Percentiles rank a stretch among this genome's conserved stretches.
Conservation (phyloP, 164 flowering plant species). For the Aristolochia fimbriata region DNA sequence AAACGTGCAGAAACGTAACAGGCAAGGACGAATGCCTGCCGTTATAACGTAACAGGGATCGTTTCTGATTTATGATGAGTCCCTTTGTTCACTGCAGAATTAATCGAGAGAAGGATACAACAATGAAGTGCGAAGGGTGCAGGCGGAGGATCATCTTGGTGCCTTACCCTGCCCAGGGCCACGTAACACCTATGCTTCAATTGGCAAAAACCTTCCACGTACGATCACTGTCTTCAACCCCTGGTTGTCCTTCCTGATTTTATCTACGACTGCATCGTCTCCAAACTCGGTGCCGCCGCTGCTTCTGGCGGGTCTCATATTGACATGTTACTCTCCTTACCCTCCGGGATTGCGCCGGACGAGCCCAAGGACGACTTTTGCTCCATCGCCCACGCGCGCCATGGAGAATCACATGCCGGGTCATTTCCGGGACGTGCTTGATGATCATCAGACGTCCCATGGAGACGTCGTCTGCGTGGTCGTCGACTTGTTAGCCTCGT, state of each 20-base stretch:
- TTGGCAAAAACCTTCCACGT: conserved; percentile 35
- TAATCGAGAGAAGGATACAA: too few species aligned
- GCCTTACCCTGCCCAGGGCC: conserved; percentile 89
- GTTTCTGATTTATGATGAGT: too few species aligned
- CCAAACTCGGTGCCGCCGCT: background rate
- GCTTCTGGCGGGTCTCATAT: too few species aligned
- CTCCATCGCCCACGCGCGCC: conserved; percentile 29
- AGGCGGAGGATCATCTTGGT: conserved; percentile 38
- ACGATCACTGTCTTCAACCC: conserved; percentile 31
- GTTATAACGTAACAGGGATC: too few species aligned
- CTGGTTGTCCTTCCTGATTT: conserved; percentile 41
- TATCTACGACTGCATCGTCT: conserved; percentile 30
- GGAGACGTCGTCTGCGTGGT: conserved; percentile 38
- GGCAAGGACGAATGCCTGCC: too few species aligned
- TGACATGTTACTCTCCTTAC: conserved; percentile 25
- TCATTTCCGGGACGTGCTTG: conserved; percentile 31
- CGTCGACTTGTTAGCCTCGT: conserved; percentile 65
- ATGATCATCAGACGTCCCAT: background rate
- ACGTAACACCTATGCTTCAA: conserved; percentile 75
- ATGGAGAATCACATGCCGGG: conserved; percentile 68
- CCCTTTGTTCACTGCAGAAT: too few species aligned
- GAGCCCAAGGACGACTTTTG: conserved; percentile 44
- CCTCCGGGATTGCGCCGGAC: conserved; percentile 33
- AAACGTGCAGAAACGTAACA: too few species aligned
- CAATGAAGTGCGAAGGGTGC: conserved; percentile 17